Conservation (phyloP, 2,329 filamentous ascomycete genomes). For the Tolypocladium endophyticum region DNA sequence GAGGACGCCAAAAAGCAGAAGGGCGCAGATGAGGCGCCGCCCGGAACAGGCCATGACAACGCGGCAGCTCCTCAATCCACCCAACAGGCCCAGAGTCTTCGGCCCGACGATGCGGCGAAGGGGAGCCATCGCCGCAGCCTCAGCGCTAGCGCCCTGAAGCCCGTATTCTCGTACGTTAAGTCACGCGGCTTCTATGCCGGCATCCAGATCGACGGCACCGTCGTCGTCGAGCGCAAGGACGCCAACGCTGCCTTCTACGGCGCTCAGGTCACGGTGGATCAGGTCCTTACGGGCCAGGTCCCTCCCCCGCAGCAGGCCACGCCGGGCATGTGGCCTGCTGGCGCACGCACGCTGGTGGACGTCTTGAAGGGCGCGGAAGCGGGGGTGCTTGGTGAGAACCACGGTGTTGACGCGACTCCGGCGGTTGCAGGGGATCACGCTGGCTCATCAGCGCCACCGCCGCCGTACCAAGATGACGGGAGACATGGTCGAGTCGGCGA, state of each 20-base stretch:
- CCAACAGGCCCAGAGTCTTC: background rate
- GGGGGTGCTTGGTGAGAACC: conserved; percentile 6
- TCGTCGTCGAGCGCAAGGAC: conserved; percentile 76
- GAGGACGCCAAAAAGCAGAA: background rate
- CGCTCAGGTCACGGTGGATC: conserved; percentile 35
- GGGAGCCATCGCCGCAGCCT: conserved; percentile 17
- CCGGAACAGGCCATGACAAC: background rate
- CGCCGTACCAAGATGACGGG: conserved; percentile 4
- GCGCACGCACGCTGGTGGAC: conserved; percentile 18
- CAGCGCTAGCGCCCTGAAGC: conserved; percentile 19
- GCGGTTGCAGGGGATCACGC: background rate
- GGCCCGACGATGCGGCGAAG: background rate
- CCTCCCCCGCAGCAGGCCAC: conserved; percentile 10
- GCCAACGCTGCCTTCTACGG: conserved; percentile 85
- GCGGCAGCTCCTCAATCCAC: background rate
- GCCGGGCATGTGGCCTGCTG: conserved; percentile 19
- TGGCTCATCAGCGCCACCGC: background rate
- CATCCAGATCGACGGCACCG: conserved; percentile 76
- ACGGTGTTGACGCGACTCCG: background rate
- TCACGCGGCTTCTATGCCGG: conserved; percentile 82
- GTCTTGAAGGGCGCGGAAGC: conserved; percentile 21
- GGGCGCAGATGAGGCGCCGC: background rate
- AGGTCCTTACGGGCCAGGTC: conserved; percentile 35
- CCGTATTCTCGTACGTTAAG: conserved; percentile 66
- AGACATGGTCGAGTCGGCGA: conserved; percentile 3